These are phyloP conservation scores for Deinandra increscens DNA, from an alignment of 129 eudicot species.

Conservation along the genomic window DNA sequence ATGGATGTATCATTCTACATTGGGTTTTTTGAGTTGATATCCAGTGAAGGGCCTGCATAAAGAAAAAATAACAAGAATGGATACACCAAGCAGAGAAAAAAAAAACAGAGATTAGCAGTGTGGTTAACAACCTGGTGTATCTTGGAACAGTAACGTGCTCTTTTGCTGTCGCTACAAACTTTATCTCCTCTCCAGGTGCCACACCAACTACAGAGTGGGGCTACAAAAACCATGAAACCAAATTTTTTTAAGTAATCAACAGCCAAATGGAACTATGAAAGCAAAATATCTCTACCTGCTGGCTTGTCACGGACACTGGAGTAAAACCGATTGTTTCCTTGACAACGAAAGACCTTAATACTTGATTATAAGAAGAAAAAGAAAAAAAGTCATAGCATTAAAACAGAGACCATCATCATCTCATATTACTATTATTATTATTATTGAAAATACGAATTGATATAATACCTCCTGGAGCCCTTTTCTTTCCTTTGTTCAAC, in stretches of 20 bases:
- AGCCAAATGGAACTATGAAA: not conserved
- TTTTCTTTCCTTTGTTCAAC: constrained; percentile 86
- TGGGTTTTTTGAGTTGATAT: constrained; percentile 49
- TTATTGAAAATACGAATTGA: not conserved
- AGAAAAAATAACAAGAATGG: not conserved
- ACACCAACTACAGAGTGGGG: constrained; percentile 87
- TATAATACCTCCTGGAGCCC: constrained; percentile 61
- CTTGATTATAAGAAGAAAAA: no score
- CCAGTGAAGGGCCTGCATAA: constrained; percentile 67
- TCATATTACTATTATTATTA: no score
- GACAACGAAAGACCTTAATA: constrained; percentile 86
- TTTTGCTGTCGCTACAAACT: constrained; percentile 68
- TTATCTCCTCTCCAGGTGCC: constrained; percentile 95
- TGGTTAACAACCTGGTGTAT: constrained; percentile 65
- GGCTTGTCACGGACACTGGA: constrained; percentile 56
- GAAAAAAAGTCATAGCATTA: constrained; percentile 7
- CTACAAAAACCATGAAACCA: constrained; percentile 39
- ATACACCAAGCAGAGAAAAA: not conserved
- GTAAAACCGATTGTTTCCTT: constrained; percentile 63
- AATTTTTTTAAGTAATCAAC: not conserved
- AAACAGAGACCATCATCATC: not conserved
- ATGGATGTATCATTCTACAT: constrained; percentile 40
- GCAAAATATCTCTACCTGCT: constrained; percentile 44
- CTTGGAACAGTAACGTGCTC: constrained; percentile 71
- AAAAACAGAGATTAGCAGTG: not conserved